phyloP scores from a whole-genome alignment of 306 rosid genomes.

The Oxytropis ochrocephala region DNA sequence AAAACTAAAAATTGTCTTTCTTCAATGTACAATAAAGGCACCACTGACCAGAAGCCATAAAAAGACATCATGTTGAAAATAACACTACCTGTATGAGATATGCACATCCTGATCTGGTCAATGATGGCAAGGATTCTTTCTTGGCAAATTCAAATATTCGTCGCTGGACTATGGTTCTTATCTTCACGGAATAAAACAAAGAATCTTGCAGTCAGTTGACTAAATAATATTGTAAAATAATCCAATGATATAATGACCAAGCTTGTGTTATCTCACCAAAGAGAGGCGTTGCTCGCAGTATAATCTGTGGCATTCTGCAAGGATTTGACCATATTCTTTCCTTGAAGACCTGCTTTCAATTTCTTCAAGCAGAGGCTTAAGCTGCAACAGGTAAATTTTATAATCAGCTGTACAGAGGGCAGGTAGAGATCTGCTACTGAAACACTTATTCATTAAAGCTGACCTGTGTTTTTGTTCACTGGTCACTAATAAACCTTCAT shows the following conservation, averaged over 20 bases:
- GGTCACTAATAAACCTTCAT: constrained; percentile 14
- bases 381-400: constrained; percentile 50
- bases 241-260: constrained; percentile 27
- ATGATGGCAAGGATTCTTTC: constrained; percentile 91
- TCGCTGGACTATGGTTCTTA: constrained; percentile 80
- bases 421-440: constrained; percentile 6
- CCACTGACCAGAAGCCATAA: not conserved
- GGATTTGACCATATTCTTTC: constrained; percentile 86
- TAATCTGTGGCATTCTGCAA: constrained; percentile 88
- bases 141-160: constrained; percentile 88
- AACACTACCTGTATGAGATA: constrained; percentile 82
- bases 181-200: constrained; percentile 43
- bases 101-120: constrained; percentile 98
- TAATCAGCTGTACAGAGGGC: constrained; percentile 16
- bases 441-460: not conserved
- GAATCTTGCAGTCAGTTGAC: constrained; percentile 20
- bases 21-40: not conserved
- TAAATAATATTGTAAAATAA: not conserved
- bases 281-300: constrained; percentile 95
- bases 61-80: constrained; percentile 3
- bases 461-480: not conserved
- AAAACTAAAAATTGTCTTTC: too few species aligned
- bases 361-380: constrained; percentile 83
- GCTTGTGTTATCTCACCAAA: constrained; percentile 60
- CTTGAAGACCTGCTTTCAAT: constrained; percentile 92